A percentile compares a stretch with the other conserved stretches of the same genome.
Conservation (phyloP, 2,329 filamentous ascomycete species). For the Monosporascus sp. region DNA sequence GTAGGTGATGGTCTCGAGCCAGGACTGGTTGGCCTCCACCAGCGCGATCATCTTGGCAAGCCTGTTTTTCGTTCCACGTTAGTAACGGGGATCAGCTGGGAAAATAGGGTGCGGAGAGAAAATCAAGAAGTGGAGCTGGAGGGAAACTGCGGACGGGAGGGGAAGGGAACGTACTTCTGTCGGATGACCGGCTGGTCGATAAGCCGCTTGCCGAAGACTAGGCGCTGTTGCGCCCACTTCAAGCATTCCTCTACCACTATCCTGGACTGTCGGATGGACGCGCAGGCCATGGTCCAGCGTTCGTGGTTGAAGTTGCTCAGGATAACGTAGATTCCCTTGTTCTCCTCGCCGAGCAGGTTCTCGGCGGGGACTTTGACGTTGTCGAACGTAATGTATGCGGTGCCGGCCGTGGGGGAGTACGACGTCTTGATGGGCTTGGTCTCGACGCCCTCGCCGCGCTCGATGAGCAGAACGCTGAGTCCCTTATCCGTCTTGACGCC, state of each 20-base stretch:
- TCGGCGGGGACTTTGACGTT: slow-evolving; percentile 79
- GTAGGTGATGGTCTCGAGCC: slow-evolving; percentile 79
- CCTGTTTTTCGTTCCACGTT: slow-evolving; percentile 28
- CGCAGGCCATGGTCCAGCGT: slow-evolving; percentile 69
- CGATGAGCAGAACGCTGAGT: slow-evolving; percentile 71
- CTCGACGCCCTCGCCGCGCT: slow-evolving; percentile 68
- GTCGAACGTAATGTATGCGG: slow-evolving; percentile 75
- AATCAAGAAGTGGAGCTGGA: background rate
- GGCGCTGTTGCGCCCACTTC: slow-evolving; percentile 83
- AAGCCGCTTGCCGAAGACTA: slow-evolving; percentile 77
- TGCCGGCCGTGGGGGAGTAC: slow-evolving; percentile 75
- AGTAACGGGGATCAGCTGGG: too few relatives aligned
- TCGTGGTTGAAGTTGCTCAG: slow-evolving; percentile 88
- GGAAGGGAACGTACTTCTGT: slow-evolving; percentile 56
- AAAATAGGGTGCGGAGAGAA: too few relatives aligned
- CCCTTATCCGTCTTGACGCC: slow-evolving; percentile 76
- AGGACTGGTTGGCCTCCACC: slow-evolving; percentile 76
- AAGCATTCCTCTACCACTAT: slow-evolving; percentile 75
- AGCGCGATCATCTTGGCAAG: slow-evolving; percentile 84
- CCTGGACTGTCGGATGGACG: slow-evolving; percentile 59
- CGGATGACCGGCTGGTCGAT: slow-evolving; percentile 80
- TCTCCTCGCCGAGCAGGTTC: slow-evolving; percentile 74
- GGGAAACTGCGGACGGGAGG: background rate
- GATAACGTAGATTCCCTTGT: slow-evolving; percentile 82
- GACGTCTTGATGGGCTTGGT: slow-evolving; percentile 74